phyloP scores from a whole-genome alignment of 2,329 filamentous ascomycete species.

The Cladobotryum mycophilum region DNA sequence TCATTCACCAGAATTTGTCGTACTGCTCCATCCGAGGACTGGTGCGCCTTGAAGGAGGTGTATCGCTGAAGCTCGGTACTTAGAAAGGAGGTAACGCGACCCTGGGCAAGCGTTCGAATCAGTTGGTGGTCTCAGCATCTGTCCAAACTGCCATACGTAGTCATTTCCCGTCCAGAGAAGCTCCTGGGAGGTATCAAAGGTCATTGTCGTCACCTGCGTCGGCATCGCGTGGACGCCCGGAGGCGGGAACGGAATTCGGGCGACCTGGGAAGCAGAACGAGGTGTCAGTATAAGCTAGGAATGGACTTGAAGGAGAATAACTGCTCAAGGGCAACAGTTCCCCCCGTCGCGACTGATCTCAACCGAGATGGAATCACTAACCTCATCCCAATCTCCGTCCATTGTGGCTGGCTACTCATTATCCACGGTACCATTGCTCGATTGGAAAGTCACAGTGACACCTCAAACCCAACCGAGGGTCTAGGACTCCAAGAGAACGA shows the following conservation, averaged over 20 bases:
- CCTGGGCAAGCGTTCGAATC: slow-evolving; percentile 45
- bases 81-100: slow-evolving; percentile 82
- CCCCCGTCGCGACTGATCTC: neutral
- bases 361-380: slow-evolving; percentile 25
- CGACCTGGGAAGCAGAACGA: slow-evolving; percentile 48
- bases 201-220: slow-evolving; percentile 69
- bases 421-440: slow-evolving; percentile 29
- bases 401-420: slow-evolving; percentile 41
- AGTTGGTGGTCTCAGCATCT: neutral
- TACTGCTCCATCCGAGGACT: slow-evolving; percentile 66
- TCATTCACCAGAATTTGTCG: slow-evolving; percentile 89
- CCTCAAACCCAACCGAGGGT: slow-evolving; percentile 9
- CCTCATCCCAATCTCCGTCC: slow-evolving; percentile 66
- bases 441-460: slow-evolving; percentile 7
- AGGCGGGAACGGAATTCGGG: slow-evolving; percentile 74
- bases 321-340: neutral
- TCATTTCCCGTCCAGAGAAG: slow-evolving; percentile 91
- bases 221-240: slow-evolving; percentile 64
- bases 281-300: no score
- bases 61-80: slow-evolving; percentile 80
- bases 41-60: slow-evolving; percentile 81
- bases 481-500: slow-evolving; percentile 7
- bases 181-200: slow-evolving; percentile 85
- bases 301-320: neutral
- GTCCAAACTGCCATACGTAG: slow-evolving; percentile 53